These are phyloP conservation scores for Epichloe sylvatica DNA, from an alignment of 2,329 filamentous ascomycete genomes.

Conservation along the genomic window DNA sequence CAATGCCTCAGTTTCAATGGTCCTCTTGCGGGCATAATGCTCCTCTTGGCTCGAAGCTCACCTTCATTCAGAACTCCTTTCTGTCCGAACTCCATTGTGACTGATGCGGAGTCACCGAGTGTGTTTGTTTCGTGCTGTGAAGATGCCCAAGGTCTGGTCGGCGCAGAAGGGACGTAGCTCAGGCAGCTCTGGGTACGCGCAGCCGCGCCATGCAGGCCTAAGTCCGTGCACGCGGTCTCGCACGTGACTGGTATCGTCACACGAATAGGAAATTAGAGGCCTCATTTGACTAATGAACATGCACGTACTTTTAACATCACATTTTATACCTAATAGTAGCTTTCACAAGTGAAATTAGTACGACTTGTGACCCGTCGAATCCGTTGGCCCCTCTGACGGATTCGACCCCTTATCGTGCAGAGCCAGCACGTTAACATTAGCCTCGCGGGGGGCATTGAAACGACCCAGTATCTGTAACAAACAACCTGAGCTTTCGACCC, in stretches of 20 bases:
- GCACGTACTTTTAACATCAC: no score
- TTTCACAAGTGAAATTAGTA: no score
- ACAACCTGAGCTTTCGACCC: accelerated
- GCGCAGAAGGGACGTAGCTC: constrained; percentile 22
- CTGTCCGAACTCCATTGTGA: constrained; percentile 47
- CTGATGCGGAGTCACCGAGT: no score
- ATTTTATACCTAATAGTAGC: no score
- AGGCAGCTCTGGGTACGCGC: constrained; percentile 35
- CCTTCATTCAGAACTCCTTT: constrained; percentile 51
- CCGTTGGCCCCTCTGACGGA: no score
- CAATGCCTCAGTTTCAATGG: background rate
- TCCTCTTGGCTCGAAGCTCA: constrained; percentile 17
- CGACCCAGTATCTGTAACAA: no score
- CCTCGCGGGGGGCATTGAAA: no score
- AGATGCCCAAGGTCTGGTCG: constrained; percentile 7
- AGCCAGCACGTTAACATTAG: no score
- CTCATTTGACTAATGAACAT: background rate
- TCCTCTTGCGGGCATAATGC: background rate
- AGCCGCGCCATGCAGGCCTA: constrained; percentile 16
- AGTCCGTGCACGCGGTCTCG: constrained; percentile 5
- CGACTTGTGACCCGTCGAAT: no score
- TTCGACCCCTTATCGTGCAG: no score
- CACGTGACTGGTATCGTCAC: constrained; percentile 11
- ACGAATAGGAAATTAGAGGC: background rate
- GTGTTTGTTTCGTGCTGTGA: no score